Evolutionary conservation across 2,329 filamentous ascomycete species (phyloP), one percentile per base, ranked within the genome.

Genomic region (Alternaria brassicae): DNA sequence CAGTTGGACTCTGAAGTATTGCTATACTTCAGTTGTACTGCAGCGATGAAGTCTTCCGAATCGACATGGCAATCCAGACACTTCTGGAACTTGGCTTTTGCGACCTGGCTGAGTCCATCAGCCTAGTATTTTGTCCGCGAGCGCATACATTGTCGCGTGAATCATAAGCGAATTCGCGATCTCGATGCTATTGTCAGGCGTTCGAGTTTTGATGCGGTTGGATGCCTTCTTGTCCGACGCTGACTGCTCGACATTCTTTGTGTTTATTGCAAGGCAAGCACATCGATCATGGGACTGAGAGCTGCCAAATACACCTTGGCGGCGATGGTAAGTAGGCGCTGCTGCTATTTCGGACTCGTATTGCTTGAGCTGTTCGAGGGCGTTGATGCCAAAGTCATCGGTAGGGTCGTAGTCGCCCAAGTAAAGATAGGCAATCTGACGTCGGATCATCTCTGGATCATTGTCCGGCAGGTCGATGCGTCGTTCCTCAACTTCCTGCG

Each of bases 161-260:
- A 63, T 63, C 0, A 58, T 62, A 19, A 70, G 57, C 72, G 76
- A 68, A 66, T 76, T 32, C 66, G 70, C 54, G 73, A 72, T 41
- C 73, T 69, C 34, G n/a, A 61, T 41, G 17, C 45, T 27, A 8
- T 53, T 37, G 19, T 19, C 15, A 8, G 49, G 30, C 15, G 45
- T 60, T n/a, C 36, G 28, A 27, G 30, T 17, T 7, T 23, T 37
- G n/a, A 32, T 54, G 44, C 40, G 53, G 15, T 57, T 27, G 6
- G 17, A 3, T 15, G 44, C 51, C 19, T 41, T 50, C 13, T 15
- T 15, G 30, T 32, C 30, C 4, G 8, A 36, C 6, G 50, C 13
- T 17, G 37, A 17, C 25, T 66, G 56, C 19, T 34, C 27, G 5
- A 40, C 21, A 4, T 54, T 47, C 13, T 34, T 42, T 13, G 44